Conservation (phyloP, 148 eudicot species). For the Salicornia ramosissima region DNA sequence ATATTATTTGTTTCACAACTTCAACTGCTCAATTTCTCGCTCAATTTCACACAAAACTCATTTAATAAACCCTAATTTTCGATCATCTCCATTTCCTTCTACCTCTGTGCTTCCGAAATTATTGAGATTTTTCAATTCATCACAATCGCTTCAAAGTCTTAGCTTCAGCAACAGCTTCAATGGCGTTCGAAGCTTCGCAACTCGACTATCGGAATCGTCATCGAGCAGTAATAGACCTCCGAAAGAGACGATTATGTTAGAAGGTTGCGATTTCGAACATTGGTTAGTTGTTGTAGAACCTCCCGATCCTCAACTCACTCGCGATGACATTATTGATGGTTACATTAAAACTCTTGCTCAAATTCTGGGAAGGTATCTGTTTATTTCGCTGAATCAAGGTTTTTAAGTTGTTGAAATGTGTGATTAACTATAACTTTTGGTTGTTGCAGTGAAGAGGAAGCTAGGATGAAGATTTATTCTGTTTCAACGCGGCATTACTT, state of each 20-base stretch:
- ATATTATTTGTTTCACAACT: background rate
- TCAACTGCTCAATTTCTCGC: slow-evolving; percentile 5
- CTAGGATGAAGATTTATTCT: slow-evolving; percentile 63
- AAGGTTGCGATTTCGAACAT: slow-evolving; percentile 21
- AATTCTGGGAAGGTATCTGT: slow-evolving; percentile 4
- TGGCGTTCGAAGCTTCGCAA: slow-evolving; percentile 19
- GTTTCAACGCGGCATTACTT: slow-evolving; percentile 67
- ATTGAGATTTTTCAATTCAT: background rate
- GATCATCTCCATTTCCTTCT: slow-evolving; percentile 6
- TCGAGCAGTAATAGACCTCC: slow-evolving; percentile 8
- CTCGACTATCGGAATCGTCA: slow-evolving; percentile 8
- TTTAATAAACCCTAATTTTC: background rate
- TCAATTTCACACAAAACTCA: background rate
- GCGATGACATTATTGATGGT: slow-evolving; percentile 24
- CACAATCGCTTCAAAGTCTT: background rate
- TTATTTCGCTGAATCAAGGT: background rate
- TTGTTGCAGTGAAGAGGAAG: slow-evolving; percentile 50
- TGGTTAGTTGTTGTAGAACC: slow-evolving; percentile 21
- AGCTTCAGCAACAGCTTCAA: background rate
- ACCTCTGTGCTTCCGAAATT: background rate
- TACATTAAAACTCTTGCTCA: slow-evolving; percentile 25
- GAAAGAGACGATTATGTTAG: slow-evolving; percentile 19
- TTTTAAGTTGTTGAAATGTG: background rate
- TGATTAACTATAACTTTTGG: background rate
- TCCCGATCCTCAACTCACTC: slow-evolving; percentile 21